phyloP scores from a whole-genome alignment of 371 early-diverging fungal genomes.

The Mortierella sp. region DNA sequence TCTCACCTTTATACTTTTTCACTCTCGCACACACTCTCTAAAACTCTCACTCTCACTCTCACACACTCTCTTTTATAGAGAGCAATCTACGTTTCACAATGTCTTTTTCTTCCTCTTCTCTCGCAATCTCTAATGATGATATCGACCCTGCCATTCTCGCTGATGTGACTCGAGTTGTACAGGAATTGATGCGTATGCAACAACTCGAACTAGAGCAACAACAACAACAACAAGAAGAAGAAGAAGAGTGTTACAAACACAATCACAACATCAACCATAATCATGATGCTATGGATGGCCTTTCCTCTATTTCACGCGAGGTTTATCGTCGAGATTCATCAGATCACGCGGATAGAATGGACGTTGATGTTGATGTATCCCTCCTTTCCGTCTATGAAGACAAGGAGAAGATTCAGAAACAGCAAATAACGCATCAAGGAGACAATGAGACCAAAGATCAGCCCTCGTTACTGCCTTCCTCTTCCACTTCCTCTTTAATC shows the following conservation, averaged over 20 bases:
- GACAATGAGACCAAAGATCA: conserved; percentile 4
- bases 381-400: not conserved
- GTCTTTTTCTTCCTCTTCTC: conserved; percentile 13
- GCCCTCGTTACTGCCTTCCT: conserved; percentile 19
- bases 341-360: conserved; percentile 1
- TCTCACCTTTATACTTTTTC: not conserved
- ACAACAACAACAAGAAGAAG: conserved; percentile 17
- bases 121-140: conserved; percentile 22
- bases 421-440: not conserved
- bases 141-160: conserved; percentile 53
- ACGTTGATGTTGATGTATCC: conserved; percentile 2
- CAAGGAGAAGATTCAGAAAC: conserved; percentile 8
- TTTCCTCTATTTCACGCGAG: conserved; percentile 22
- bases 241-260: not conserved
- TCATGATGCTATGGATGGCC: conserved; percentile 11
- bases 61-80: not conserved
- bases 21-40: not conserved
- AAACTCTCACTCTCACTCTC: not conserved
- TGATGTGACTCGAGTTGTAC: conserved; percentile 41
- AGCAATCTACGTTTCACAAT: not conserved
- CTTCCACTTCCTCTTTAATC: conserved; percentile 1
- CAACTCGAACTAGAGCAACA: conserved; percentile 19
- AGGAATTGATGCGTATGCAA: conserved; percentile 45
- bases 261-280: not conserved
- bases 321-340: conserved; percentile 2